phyloP scores from a whole-genome alignment of 73 alveolate genomes.

The Paramecium caudatum region DNA sequence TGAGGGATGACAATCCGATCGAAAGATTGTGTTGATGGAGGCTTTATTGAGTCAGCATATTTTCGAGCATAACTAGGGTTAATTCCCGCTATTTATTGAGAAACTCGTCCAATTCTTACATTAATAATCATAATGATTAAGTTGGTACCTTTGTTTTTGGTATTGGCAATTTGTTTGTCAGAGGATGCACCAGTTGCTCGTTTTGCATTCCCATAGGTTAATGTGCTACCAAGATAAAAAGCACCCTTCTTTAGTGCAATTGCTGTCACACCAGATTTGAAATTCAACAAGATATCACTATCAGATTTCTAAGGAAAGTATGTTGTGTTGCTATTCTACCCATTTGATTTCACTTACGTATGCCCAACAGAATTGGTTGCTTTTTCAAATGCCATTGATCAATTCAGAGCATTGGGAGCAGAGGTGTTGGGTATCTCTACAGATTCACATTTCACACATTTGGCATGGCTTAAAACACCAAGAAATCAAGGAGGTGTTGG shows the following conservation, averaged over 20 bases:
- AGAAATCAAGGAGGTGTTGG: slow-evolving; percentile 97
- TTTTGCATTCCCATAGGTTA: not conserved
- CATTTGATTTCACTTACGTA: slow-evolving; percentile 99
- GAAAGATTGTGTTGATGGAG: slow-evolving; percentile 19
- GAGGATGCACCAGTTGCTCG: slow-evolving; percentile 13
- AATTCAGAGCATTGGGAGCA: slow-evolving; percentile 92
- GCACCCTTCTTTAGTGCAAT: slow-evolving; percentile 77
- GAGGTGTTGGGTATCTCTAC: slow-evolving; percentile 95
- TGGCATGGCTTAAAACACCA: slow-evolving; percentile 92
- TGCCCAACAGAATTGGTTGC: slow-evolving; percentile 99
- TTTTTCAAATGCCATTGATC: slow-evolving; percentile 93
- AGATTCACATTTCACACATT: slow-evolving; percentile 95
- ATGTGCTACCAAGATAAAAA: slow-evolving; percentile 69
- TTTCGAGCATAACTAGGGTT: slow-evolving; percentile 24
- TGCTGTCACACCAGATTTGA: slow-evolving; percentile 72
- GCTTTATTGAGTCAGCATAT: slow-evolving; percentile 26
- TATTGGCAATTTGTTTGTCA: not conserved
- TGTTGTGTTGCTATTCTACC: slow-evolving; percentile 97
- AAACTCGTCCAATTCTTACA: slow-evolving; percentile 57
- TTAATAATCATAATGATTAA: slow-evolving; percentile 60
- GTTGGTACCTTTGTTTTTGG: not conserved
- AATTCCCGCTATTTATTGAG: slow-evolving; percentile 28
- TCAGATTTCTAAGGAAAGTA: slow-evolving; percentile 86
- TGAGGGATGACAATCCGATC: slow-evolving; percentile 2
- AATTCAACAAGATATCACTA: slow-evolving; percentile 70